phyloP scores from a whole-genome alignment of 495 filamentous ascomycete genomes.

The Penicillium lividum region DNA sequence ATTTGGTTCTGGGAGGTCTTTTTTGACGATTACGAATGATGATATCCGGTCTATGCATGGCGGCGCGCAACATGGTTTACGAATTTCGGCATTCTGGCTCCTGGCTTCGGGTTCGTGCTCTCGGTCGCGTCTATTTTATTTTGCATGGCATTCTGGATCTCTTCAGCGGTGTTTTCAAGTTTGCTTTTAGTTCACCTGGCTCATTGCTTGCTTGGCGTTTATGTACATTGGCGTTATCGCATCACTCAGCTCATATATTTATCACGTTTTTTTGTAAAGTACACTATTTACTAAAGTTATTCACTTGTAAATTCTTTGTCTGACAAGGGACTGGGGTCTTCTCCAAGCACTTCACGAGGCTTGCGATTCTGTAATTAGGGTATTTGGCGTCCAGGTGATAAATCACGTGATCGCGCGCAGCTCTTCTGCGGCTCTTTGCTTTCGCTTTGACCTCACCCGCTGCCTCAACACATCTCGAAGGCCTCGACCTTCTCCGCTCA shows the following conservation, averaged over 20 bases:
- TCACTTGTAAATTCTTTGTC: not conserved
- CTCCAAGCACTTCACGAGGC: not conserved
- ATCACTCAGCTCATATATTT: constrained; percentile 24
- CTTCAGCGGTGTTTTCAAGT: constrained; percentile 6
- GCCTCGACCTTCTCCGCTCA: constrained; percentile 25
- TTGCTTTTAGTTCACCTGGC: constrained; percentile 9
- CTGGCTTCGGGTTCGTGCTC: constrained; percentile 37
- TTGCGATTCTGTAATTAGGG: not conserved
- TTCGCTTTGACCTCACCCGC: constrained; percentile 15
- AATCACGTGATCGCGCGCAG: constrained; percentile 4
- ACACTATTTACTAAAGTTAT: not conserved
- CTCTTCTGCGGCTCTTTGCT: constrained; percentile 7
- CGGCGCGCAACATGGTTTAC: constrained; percentile 36
- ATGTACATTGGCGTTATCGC: constrained; percentile 6
- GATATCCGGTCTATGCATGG: constrained; percentile 39
- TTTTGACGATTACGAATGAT: constrained; percentile 31
- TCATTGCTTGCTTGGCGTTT: constrained; percentile 24
- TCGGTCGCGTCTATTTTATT: constrained; percentile 29
- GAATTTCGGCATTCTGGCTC: constrained; percentile 36
- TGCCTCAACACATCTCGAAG: constrained; percentile 23
- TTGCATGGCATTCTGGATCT: constrained; percentile 35
- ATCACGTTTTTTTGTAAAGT: too few relatives aligned
- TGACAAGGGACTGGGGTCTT: not conserved
- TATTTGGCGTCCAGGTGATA: constrained; percentile 1
- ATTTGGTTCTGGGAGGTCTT: constrained; percentile 14